phyloP scores from a whole-genome alignment of 192 early-diverging fungal genomes.

The Coemansia furcata region DNA sequence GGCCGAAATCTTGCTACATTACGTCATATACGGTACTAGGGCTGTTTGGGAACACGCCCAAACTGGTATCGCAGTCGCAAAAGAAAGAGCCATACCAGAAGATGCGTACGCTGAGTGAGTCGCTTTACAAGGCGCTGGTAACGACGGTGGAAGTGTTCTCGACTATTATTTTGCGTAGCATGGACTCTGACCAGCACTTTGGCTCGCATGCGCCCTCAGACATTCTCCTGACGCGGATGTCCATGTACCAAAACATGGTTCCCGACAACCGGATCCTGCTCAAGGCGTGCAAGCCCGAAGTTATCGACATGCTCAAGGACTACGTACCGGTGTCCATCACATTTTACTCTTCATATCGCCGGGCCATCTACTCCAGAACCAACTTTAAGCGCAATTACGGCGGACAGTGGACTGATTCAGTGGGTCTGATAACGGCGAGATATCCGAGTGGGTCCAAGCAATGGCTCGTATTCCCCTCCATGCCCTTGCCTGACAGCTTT shows the following conservation, averaged over 20 bases:
- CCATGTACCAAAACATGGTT: slow-evolving; percentile 10
- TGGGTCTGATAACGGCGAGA: slow-evolving; percentile 17
- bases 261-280: slow-evolving; percentile 21
- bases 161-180: slow-evolving; percentile 20
- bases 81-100: slow-evolving; percentile 7
- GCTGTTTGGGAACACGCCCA: neutral
- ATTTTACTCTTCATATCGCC: slow-evolving; percentile 27
- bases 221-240: slow-evolving; percentile 14
- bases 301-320: slow-evolving; percentile 14
- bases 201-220: slow-evolving; percentile 13
- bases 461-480: slow-evolving; percentile 29
- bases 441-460: slow-evolving; percentile 37
- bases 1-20: neutral
- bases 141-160: slow-evolving; percentile 35
- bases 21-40: slow-evolving; percentile 7
- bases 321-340: slow-evolving; percentile 27
- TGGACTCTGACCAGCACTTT: slow-evolving; percentile 20
- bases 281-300: slow-evolving; percentile 4
- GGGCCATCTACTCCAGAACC: slow-evolving; percentile 34
- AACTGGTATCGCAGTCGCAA: neutral
- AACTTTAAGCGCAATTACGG: slow-evolving; percentile 24
- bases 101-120: slow-evolving; percentile 16
- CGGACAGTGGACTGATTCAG: slow-evolving; percentile 24
- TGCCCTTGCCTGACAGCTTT: slow-evolving; percentile 1
- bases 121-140: slow-evolving; percentile 39